These are phyloP conservation scores for Paraphoma chrysanthemicola DNA, from an alignment of 2,329 filamentous ascomycete genomes.

Conservation along the genomic window DNA sequence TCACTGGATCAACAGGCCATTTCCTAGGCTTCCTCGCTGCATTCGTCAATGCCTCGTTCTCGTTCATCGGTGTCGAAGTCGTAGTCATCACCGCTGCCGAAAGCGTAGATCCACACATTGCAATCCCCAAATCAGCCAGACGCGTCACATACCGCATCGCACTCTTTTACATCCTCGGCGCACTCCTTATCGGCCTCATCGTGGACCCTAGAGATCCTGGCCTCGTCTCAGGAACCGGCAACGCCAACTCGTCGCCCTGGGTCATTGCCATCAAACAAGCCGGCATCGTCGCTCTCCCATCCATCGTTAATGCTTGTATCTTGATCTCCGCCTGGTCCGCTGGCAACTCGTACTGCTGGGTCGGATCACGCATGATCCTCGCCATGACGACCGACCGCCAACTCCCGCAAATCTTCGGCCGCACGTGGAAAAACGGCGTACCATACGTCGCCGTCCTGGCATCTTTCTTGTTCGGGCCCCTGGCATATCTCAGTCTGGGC, in stretches of 20 bases:
- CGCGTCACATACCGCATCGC: slow-evolving; percentile 56
- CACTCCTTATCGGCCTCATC: slow-evolving; percentile 64
- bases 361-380: slow-evolving; percentile 31
- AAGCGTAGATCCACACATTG: slow-evolving; percentile 68
- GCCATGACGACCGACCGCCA: slow-evolving; percentile 30
- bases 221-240: slow-evolving; percentile 37
- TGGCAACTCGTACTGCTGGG: slow-evolving; percentile 35
- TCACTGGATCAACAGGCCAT: slow-evolving; percentile 51
- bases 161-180: slow-evolving; percentile 53
- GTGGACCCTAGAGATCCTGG: slow-evolving; percentile 57
- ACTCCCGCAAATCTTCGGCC: slow-evolving; percentile 29
- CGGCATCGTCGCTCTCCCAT: slow-evolving; percentile 49
- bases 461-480: slow-evolving; percentile 60
- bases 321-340: slow-evolving; percentile 34
- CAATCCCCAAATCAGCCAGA: slow-evolving; percentile 65
- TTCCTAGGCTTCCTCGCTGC: slow-evolving; percentile 65
- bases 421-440: slow-evolving; percentile 65
- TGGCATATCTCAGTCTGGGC: slow-evolving; percentile 77
- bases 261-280: slow-evolving; percentile 58
- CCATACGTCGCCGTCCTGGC: slow-evolving; percentile 71
- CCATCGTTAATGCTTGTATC: slow-evolving; percentile 33
- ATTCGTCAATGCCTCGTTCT: slow-evolving; percentile 55
- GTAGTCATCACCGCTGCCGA: slow-evolving; percentile 69
- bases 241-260: slow-evolving; percentile 57
- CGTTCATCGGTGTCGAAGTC: slow-evolving; percentile 59